A percentile compares a stretch with the other conserved stretches of the same genome.
Evolutionary conservation across 176 grass and related monocot species (phyloP).

Genomic region (Aegilops umbellulata): DNA sequence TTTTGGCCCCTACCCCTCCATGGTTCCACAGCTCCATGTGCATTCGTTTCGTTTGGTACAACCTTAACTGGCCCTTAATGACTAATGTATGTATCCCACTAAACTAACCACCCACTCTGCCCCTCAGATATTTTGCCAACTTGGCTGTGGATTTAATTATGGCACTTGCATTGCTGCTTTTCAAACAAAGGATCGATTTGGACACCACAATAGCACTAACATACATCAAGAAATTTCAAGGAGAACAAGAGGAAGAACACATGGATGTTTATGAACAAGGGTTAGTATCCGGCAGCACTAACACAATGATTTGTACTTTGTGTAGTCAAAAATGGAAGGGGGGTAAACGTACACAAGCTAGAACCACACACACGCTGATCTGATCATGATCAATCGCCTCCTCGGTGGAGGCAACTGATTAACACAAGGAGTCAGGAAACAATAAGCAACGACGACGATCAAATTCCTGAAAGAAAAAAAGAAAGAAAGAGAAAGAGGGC

Average conservation of each 20-base stretch:
- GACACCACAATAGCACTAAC: background rate
- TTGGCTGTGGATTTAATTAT: background rate
- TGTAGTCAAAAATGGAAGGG: background rate
- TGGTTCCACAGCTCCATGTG: constrained; percentile 24
- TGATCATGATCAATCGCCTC: background rate
- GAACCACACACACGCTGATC: background rate
- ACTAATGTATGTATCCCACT: background rate
- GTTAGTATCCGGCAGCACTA: constrained; percentile 8
- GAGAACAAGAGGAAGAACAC: background rate
- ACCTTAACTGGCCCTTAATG: constrained; percentile 8
- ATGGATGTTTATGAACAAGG: constrained; percentile 20
- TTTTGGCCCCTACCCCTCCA: constrained; percentile 4
- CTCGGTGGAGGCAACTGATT: constrained; percentile 7
- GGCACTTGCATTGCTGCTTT: background rate
- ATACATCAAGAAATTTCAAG: background rate
- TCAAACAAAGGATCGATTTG: background rate
- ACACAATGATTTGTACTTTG: constrained; percentile 32
- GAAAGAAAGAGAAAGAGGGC: background rate
- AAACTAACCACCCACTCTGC: background rate
- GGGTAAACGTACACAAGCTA: constrained; percentile 13
- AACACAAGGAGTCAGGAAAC: constrained; percentile 23
- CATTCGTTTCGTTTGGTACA: background rate
- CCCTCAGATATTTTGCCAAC: background rate
- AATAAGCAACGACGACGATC: background rate
- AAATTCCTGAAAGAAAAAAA: background rate